These are phyloP conservation scores for Trichoderma sp. DNA, from an alignment of 2,329 filamentous ascomycete species.

Conservation along the genomic window DNA sequence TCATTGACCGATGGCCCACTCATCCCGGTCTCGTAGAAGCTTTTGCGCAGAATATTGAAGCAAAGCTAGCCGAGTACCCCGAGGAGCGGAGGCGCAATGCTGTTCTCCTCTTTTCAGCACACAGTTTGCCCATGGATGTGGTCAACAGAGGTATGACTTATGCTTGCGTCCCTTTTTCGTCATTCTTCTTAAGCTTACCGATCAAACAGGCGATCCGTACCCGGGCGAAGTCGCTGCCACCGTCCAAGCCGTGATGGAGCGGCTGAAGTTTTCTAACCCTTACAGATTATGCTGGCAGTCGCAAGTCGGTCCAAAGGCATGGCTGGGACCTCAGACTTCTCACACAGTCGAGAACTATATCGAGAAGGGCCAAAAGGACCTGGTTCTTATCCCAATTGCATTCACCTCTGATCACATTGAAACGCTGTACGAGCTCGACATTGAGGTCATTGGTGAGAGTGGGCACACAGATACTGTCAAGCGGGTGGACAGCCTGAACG, in stretches of 20 bases:
- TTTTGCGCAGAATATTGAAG: slow-evolving; percentile 89
- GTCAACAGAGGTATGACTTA: slow-evolving; percentile 73
- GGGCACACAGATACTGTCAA: slow-evolving; percentile 77
- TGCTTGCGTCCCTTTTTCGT: slow-evolving; percentile 27
- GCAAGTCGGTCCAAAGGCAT: slow-evolving; percentile 91
- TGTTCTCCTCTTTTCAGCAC: slow-evolving; percentile 88
- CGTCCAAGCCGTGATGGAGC: slow-evolving; percentile 93
- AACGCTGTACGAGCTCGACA: slow-evolving; percentile 89
- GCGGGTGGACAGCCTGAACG: slow-evolving; percentile 88
- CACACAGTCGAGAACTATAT: slow-evolving; percentile 87
- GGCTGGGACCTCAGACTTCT: slow-evolving; percentile 91
- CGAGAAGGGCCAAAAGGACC: slow-evolving; percentile 84
- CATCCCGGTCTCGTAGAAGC: slow-evolving; percentile 87
- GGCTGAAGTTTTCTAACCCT: slow-evolving; percentile 81
- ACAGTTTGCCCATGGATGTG: slow-evolving; percentile 94
- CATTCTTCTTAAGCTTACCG: background rate
- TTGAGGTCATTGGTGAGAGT: slow-evolving; percentile 90
- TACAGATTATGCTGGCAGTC: slow-evolving; percentile 98
- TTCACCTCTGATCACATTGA: slow-evolving; percentile 99
- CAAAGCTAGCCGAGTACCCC: slow-evolving; percentile 79
- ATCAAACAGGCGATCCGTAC: slow-evolving; percentile 74
- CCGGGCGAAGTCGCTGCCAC: slow-evolving; percentile 94
- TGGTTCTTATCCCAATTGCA: slow-evolving; percentile 89
- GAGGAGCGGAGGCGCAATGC: slow-evolving; percentile 75
- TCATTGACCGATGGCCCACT: slow-evolving; percentile 96